Base-by-base conservation (phyloP, 2,329 filamentous ascomycete genomes). In the Pseudopyrenochaeta lycopersici region DNA sequence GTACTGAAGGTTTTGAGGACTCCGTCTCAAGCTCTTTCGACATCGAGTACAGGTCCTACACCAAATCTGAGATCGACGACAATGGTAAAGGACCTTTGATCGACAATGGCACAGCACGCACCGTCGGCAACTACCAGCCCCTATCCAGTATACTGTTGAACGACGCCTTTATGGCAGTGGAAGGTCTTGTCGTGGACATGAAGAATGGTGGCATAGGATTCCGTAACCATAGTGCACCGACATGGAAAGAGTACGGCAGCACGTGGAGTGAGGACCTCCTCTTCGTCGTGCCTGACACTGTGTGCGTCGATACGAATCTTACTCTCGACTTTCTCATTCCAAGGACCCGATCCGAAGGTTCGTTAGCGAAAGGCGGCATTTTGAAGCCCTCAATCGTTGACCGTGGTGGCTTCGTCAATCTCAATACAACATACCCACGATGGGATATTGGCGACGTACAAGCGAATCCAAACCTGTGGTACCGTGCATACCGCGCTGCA, bases 191-290 rank as follows among this genome's bases (percentile, higher is more conserved):
- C 7, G 75, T 81, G 0, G 78, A 82, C 52, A 72, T 71, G 20
- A 60, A 66, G 20, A 68, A 66, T 15, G 79, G 80, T 0, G 77
- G 78, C 0, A 68, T 82, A 17, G 80, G 80, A 0, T 77, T 82
- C 9, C 73, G 80, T 20, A 81, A 81, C 54, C 79, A 81, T 52
- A 80, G 74, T 0, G 51, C 73, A 0, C 80, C 80, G 1, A 36
- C 56, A 0, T 63, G 61, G 0, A 54, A 73, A 1, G 23, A 54
- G 1, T 71, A 70, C 35, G 80, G 80, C 0, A 76, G 70, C 6
- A 68, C 62, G 1, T 83, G 81, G 81, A 66, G 68, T 0, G 81
- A 84, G 50, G 80, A 83, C 48, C 41, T 83, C 4, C 72, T 83
- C 0, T 83, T 81, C 56, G 56, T 82, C 10, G 75, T 81, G 54